Evolutionary conservation across 1,139 yeast genomes (phyloP).

Genomic region (Sugiyamaella xylanicola): DNA sequence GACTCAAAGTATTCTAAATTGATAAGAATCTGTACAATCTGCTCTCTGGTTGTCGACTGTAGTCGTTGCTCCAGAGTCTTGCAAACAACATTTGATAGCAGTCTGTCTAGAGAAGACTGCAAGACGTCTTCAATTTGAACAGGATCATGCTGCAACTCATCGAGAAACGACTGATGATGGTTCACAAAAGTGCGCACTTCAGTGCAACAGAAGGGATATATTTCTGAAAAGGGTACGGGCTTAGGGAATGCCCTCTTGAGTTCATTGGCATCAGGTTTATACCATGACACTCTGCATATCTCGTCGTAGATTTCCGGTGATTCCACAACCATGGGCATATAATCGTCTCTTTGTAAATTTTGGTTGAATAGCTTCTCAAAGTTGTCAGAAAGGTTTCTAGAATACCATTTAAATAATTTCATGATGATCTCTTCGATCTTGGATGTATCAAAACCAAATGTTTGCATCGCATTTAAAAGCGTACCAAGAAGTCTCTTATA

Average conservation of each 20-base stretch:
- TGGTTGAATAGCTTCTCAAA: slow-evolving; percentile 65
- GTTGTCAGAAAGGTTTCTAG: slow-evolving; percentile 55
- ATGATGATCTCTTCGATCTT: slow-evolving; percentile 67
- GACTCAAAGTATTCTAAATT: slow-evolving; percentile 81
- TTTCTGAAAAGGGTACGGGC: slow-evolving; percentile 84
- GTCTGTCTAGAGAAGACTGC: slow-evolving; percentile 63
- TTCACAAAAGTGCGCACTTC: slow-evolving; percentile 67
- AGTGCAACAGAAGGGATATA: slow-evolving; percentile 83
- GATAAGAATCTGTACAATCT: slow-evolving; percentile 83
- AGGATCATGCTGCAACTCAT: slow-evolving; percentile 61
- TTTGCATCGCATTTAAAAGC: slow-evolving; percentile 76
- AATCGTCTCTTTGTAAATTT: slow-evolving; percentile 76
- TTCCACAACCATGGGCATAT: slow-evolving; percentile 79
- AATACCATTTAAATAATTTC: slow-evolving; percentile 60
- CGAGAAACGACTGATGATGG: slow-evolving; percentile 63
- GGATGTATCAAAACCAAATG: slow-evolving; percentile 61
- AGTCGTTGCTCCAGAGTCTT: slow-evolving; percentile 66
- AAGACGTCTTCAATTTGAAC: slow-evolving; percentile 45
- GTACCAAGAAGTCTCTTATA: slow-evolving; percentile 67
- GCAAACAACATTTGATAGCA: slow-evolving; percentile 71
- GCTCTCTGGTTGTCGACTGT: slow-evolving; percentile 75
- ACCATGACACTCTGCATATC: slow-evolving; percentile 70
- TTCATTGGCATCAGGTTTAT: slow-evolving; percentile 43
- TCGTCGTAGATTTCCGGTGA: slow-evolving; percentile 61
- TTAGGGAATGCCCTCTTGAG: slow-evolving; percentile 58